phyloP scores from a whole-genome alignment of 176 grass and related monocot genomes.

The Tillandsia fasciculata region DNA sequence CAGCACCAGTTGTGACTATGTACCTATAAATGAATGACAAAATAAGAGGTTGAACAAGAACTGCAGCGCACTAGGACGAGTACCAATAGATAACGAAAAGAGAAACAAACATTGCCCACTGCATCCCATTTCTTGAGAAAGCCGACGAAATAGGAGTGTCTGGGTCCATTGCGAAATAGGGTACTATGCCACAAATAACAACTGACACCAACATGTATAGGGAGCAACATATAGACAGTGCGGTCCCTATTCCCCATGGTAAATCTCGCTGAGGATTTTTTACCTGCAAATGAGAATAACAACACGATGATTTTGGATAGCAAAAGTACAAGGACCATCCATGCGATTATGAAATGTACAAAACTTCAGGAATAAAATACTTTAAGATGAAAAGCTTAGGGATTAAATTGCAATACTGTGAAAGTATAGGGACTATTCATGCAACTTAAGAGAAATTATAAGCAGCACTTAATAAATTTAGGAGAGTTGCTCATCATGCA shows the following conservation, averaged over 20 bases:
- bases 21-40: conserved; percentile 51
- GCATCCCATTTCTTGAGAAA: conserved; percentile 72
- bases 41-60: conserved; percentile 9
- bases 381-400: too few relatives aligned
- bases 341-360: too few relatives aligned
- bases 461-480: neutral
- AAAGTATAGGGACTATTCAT: too few relatives aligned
- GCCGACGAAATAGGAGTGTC: conserved; percentile 98
- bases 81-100: conserved; percentile 5
- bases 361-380: too few relatives aligned
- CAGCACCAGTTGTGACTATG: conserved; percentile 71
- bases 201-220: conserved; percentile 93
- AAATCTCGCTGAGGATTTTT: conserved; percentile 92
- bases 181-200: conserved; percentile 89
- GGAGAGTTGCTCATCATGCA: neutral
- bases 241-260: conserved; percentile 68
- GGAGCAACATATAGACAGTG: conserved; percentile 64
- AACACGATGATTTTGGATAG: neutral
- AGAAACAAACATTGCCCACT: conserved; percentile 77
- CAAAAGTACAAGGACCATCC: neutral
- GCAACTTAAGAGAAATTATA: too few relatives aligned
- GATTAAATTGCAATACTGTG: too few relatives aligned
- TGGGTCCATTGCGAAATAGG: conserved; percentile 88
- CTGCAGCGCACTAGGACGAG: neutral
- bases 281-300: conserved; percentile 36